A percentile compares a stretch with the other conserved stretches of the same genome.
These are phyloP conservation scores for Aristolochia fimbriata DNA, from an alignment of 164 flowering plant species.

Conservation along the genomic window DNA sequence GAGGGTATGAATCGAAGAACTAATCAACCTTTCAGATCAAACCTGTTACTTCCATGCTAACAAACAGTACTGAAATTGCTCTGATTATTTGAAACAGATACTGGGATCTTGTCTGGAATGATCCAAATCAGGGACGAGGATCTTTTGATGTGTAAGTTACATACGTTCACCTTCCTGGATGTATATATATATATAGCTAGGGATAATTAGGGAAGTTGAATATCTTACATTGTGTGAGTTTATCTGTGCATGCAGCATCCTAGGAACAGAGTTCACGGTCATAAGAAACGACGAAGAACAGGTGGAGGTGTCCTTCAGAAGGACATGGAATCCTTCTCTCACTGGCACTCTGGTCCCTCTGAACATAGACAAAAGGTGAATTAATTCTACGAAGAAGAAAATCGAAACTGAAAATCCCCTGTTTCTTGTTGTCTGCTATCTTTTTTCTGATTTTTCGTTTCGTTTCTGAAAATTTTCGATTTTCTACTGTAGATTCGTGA, in stretches of 20 bases:
- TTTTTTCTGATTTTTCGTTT: not conserved
- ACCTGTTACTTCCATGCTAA: too few relatives aligned
- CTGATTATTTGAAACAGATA: conserved; percentile 14
- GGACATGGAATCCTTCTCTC: conserved; percentile 62
- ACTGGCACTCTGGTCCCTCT: conserved; percentile 52
- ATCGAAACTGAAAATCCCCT: too few relatives aligned
- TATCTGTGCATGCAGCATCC: conserved; percentile 35
- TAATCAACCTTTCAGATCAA: not conserved
- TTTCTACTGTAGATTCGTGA: conserved; percentile 62
- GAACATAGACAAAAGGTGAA: conserved; percentile 77
- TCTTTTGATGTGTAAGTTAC: conserved; percentile 17
- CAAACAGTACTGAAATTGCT: too few relatives aligned
- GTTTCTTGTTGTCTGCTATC: not conserved
- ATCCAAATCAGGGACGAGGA: conserved; percentile 8
- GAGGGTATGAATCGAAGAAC: conserved; percentile 22
- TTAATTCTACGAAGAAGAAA: too few relatives aligned
- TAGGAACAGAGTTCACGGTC: conserved; percentile 50
- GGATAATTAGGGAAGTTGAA: not conserved
- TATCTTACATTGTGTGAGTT: too few relatives aligned
- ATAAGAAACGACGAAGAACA: conserved; percentile 52
- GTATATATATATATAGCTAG: too few relatives aligned
- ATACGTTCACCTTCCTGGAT: too few relatives aligned
- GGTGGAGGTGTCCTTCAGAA: conserved; percentile 73
- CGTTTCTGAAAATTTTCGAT: too few relatives aligned
- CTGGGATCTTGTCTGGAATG: conserved; percentile 35